Conservation (phyloP, 2,329 filamentous ascomycete genomes). For the Clonostachys byssicola region DNA sequence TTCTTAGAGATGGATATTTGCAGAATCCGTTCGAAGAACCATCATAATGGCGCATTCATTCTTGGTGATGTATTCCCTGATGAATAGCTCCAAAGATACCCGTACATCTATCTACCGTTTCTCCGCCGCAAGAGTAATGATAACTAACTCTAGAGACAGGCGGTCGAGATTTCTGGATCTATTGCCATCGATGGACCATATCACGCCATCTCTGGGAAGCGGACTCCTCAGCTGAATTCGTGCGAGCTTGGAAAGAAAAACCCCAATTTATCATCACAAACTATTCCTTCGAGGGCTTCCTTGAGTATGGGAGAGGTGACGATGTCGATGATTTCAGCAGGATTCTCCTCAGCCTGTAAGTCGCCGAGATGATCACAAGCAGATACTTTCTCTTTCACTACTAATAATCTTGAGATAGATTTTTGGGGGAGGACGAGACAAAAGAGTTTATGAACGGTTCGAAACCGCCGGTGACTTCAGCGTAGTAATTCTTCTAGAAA, state of each 20-base stretch:
- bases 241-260: slow-evolving; percentile 13
- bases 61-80: slow-evolving; percentile 15
- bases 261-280: slow-evolving; percentile 13
- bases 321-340: slow-evolving; percentile 23
- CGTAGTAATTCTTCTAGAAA: too few relatives aligned
- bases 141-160: not conserved
- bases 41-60: slow-evolving; percentile 21
- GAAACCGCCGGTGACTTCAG: too few relatives aligned
- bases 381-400: too few relatives aligned
- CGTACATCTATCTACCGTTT: not conserved
- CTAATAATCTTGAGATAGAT: not conserved
- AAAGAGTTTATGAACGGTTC: not conserved
- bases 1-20: slow-evolving; percentile 23
- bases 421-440: not conserved
- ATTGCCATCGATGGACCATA: slow-evolving; percentile 22
- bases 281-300: slow-evolving; percentile 16
- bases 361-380: not conserved
- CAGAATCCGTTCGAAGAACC: slow-evolving; percentile 23
- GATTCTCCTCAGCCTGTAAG: slow-evolving; percentile 11
- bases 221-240: slow-evolving; percentile 16
- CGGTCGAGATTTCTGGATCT: slow-evolving; percentile 6
- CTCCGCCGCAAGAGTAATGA: not conserved
- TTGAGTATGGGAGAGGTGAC: slow-evolving; percentile 15
- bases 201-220: slow-evolving; percentile 22
- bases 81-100: slow-evolving; percentile 11